Conservation (phyloP, 73 alveolate species). For the Paramecium octaurelia region DNA sequence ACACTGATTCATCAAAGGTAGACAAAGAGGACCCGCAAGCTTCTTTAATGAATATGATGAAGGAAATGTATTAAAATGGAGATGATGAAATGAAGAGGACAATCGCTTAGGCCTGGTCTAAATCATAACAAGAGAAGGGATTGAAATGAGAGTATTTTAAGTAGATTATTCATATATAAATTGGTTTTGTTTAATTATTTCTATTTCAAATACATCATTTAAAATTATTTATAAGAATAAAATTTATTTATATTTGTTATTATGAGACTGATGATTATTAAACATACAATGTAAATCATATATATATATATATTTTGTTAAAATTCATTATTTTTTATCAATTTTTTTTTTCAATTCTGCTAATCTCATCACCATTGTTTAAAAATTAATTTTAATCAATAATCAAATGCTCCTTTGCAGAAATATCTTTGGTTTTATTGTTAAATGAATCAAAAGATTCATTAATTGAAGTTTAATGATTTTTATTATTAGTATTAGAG, state of each 20-base stretch:
- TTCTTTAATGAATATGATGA: constrained; percentile 42
- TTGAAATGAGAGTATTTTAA: neutral
- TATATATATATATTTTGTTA: neutral
- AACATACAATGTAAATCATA: neutral
- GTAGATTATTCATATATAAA: neutral
- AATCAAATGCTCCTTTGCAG: neutral
- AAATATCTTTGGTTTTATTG: neutral
- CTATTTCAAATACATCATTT: neutral
- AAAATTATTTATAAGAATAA: too few species aligned
- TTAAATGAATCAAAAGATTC: neutral
- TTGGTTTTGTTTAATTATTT: neutral
- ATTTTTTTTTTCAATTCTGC: neutral
- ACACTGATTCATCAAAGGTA: neutral
- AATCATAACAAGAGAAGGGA: neutral
- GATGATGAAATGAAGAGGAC: constrained; percentile 51
- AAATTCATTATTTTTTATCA: neutral
- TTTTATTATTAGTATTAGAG: neutral
- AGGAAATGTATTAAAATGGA: constrained; percentile 49
- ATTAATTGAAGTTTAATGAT: neutral
- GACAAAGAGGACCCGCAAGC: constrained; percentile 42
- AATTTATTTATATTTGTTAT: neutral
- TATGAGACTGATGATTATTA: neutral
- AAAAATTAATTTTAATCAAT: neutral
- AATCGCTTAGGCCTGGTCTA: constrained; percentile 45
- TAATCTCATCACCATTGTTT: neutral